Evolutionary conservation across 2,329 filamentous ascomycete species (phyloP), one percentile per base, ranked within the genome.

Genomic region (Gnomoniopsis smithogilvyi): DNA sequence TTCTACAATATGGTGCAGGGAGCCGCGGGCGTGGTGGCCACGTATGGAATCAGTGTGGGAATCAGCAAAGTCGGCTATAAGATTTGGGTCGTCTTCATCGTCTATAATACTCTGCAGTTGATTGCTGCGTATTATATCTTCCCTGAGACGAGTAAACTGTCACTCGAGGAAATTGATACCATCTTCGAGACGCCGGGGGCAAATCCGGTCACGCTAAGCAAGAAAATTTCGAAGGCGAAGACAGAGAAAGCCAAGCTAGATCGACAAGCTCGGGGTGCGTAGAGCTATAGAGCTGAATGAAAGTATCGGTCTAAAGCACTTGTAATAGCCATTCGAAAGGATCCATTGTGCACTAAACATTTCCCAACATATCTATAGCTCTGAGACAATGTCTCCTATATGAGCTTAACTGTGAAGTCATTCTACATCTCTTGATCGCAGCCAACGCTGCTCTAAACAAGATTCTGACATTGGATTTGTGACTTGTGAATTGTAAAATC

Each of bases 121-220:
- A 64, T 75, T 3, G 64, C 75, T 8, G 72, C 72, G 0, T 83
- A 79, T 63, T 80, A 80, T 54, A 71, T 80, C 61, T 83, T 83
- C 65, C 80, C 80, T 0, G 80, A 82, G 66, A 82, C 80, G 12
- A 75, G 75, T 48, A 73, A 72, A 21, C 67, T 81, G 38, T 76
- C 73, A 22, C 71, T 84, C 47, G 81, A 85, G 66, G 81, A 85
- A 69, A 84, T 84, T 53, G 81, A 84, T 63, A 78, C 78, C 47
- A 82, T 86, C 57, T 86, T 86, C 60, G 82, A 65, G 54, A 65
- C 63, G 7, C 61, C 63, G 1, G 64, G 64, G 30, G 51, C 58
- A 11, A 61, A 63, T 21, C 63, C 64, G 0, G 64, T 63, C 19
- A 59, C 56, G 55, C 15, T 65, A 43, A 63, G 60, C 22, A 45